phyloP scores from a whole-genome alignment of 768 basidiomycete species.

The Lactarius tabidus region DNA sequence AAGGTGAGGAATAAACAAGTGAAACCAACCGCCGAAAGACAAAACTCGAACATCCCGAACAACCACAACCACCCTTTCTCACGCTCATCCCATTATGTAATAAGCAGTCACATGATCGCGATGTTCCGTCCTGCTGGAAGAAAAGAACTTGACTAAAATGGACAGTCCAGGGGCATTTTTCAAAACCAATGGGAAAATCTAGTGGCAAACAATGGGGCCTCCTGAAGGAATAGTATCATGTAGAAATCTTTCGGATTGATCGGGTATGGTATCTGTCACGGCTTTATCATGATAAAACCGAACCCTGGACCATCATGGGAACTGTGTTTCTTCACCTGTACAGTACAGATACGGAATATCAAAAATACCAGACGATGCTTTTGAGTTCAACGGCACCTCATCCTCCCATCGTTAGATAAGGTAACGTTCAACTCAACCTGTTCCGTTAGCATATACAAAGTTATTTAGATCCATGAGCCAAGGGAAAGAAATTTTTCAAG shows the following conservation, averaged over 20 bases:
- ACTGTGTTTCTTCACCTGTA: too few relatives aligned
- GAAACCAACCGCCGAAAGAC: slow-evolving; percentile 10
- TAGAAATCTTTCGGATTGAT: background rate
- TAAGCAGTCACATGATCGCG: slow-evolving; percentile 7
- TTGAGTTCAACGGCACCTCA: background rate
- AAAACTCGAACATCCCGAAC: background rate
- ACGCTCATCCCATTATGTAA: slow-evolving; percentile 4
- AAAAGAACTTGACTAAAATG: too few relatives aligned
- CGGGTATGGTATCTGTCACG: too few relatives aligned
- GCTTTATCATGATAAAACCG: background rate
- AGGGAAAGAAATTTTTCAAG: background rate
- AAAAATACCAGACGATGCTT: background rate
- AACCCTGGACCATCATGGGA: too few relatives aligned
- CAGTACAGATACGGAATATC: background rate
- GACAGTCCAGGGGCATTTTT: too few relatives aligned
- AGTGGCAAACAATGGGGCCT: too few relatives aligned
- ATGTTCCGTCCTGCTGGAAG: too few relatives aligned
- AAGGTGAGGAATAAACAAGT: slow-evolving; percentile 7
- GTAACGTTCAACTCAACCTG: background rate
- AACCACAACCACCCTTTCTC: background rate
- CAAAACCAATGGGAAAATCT: too few relatives aligned
- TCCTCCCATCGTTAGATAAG: background rate
- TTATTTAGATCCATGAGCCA: background rate
- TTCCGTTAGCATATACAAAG: too few relatives aligned
- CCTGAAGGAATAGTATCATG: too few relatives aligned